Evolutionary conservation across 441 rosid species (phyloP), one percentile per base, ranked within the genome.

Genomic region (Cnidoscolus chayamansa): DNA sequence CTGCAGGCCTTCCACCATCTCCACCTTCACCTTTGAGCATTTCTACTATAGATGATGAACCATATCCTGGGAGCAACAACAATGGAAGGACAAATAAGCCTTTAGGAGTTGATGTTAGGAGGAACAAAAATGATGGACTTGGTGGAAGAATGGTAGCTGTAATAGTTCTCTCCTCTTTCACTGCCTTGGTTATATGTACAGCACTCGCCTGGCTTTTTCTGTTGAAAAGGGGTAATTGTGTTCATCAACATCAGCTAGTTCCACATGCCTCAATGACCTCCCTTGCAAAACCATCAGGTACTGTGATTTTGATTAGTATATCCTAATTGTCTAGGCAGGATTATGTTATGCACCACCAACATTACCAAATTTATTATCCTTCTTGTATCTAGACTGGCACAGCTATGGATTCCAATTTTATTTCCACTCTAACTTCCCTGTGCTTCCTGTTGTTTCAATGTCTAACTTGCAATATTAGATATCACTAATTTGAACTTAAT

Each of bases 1-100:
- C 51, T 78, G 56, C 78, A 89, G 91, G 95, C 74, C 90, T 90
- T 72, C 95, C 92, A 31, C 86, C 87, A 9, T 83, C 91, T 65
- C 94, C 94, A 58, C 90, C 90, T 72, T 82, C 82, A 31, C 80
- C 75, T 72, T 77, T 86, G 0, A 72, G 83, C 67, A 81, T 72
- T 67, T 73, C 85, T 30, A 75, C 73, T 0, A 35, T 56, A 6
- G 82, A 86, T 61, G 76, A 78, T 68, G 80, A 85, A 62, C 87
- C 90, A 3, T 79, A 71, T 65, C 20, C 75, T 25, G 85, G 80
- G 49, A 79, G 47, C 25, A 77, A 60, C 45, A 70, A 77, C 51
- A 64, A 73, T 53, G 86, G 86, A 31, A 71, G 60, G 35, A 54
- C 76, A n/a, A 49, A 79, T 56, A 89, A 89, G 73, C 94, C 94